phyloP scores from a whole-genome alignment of 177 flowering plant genomes.

The Vitis hybrid region DNA sequence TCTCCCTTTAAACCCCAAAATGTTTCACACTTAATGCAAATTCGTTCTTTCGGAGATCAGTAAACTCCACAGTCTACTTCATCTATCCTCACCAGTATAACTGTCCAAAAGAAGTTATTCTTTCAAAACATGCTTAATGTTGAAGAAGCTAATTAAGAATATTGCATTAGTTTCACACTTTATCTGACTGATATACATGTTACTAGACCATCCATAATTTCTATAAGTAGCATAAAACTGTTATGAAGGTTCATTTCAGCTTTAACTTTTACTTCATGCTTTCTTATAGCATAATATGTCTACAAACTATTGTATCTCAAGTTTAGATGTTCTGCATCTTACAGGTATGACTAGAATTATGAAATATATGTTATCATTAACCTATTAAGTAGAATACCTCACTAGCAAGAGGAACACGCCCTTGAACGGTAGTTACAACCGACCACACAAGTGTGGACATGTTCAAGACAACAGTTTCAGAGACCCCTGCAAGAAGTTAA shows the following conservation, averaged over 20 bases:
- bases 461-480: slow-evolving; percentile 90
- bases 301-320: neutral
- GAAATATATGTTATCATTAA: neutral
- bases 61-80: neutral
- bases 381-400: slow-evolving; percentile 54
- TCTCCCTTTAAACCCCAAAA: too few species aligned
- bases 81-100: neutral
- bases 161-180: neutral
- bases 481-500: slow-evolving; percentile 60
- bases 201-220: neutral
- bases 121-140: neutral
- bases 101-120: neutral
- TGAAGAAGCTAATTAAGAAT: neutral
- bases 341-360: neutral
- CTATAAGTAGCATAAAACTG: neutral
- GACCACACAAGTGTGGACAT: slow-evolving; percentile 99
- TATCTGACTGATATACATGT: neutral
- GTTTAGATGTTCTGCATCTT: too few species aligned
- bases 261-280: neutral
- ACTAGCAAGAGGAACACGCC: slow-evolving; percentile 96
- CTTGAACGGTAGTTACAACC: slow-evolving; percentile 82
- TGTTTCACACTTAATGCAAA: neutral
- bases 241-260: neutral
- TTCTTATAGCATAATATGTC: neutral
- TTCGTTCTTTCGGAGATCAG: neutral